Percentiles rank a stretch among this genome's conserved stretches.
phyloP scores from a whole-genome alignment of 768 basidiomycete genomes.

The Pholiota molesta region DNA sequence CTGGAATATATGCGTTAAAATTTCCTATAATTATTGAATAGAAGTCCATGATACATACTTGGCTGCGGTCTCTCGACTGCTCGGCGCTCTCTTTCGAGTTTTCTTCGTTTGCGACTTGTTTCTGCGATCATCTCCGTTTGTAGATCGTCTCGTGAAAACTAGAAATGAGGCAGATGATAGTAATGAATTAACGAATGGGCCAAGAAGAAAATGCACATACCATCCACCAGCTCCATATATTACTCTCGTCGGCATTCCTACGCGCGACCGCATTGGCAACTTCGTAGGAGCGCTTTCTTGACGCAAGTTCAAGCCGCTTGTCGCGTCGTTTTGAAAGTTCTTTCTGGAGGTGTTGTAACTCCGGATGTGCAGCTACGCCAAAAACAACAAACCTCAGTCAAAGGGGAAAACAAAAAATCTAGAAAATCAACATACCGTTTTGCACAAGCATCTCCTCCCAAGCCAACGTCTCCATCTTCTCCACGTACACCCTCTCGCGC shows the following conservation, averaged over 20 bases:
- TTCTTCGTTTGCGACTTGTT: slow-evolving; percentile 82
- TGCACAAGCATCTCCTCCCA: slow-evolving; percentile 85
- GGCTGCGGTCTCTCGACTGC: slow-evolving; percentile 75
- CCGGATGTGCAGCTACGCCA: slow-evolving; percentile 77
- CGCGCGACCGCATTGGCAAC: slow-evolving; percentile 62
- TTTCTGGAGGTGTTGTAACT: slow-evolving; percentile 77
- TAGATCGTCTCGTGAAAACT: slow-evolving; percentile 78
- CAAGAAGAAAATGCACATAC: slow-evolving; percentile 41
- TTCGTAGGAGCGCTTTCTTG: slow-evolving; percentile 72
- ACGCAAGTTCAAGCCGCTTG: slow-evolving; percentile 79
- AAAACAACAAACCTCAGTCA: slow-evolving; percentile 5
- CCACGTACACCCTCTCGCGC: slow-evolving; percentile 86
- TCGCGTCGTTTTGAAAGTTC: slow-evolving; percentile 80
- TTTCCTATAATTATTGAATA: slow-evolving; percentile 2
- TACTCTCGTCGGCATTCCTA: slow-evolving; percentile 69
- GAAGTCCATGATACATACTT: slow-evolving; percentile 45
- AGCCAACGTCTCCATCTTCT: slow-evolving; percentile 90
- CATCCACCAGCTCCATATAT: slow-evolving; percentile 92
- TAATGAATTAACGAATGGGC: slow-evolving; percentile 6
- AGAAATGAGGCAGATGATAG: slow-evolving; percentile 9
- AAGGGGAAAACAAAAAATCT: background rate
- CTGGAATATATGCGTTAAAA: slow-evolving; percentile 25
- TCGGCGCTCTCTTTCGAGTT: slow-evolving; percentile 84
- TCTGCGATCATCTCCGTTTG: slow-evolving; percentile 90
- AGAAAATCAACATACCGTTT: slow-evolving; percentile 55